Evolutionary conservation across 306 rosid genomes (phyloP), one percentile per base, ranked within the genome.

Genomic region (Pyrus pyrifolia): DNA sequence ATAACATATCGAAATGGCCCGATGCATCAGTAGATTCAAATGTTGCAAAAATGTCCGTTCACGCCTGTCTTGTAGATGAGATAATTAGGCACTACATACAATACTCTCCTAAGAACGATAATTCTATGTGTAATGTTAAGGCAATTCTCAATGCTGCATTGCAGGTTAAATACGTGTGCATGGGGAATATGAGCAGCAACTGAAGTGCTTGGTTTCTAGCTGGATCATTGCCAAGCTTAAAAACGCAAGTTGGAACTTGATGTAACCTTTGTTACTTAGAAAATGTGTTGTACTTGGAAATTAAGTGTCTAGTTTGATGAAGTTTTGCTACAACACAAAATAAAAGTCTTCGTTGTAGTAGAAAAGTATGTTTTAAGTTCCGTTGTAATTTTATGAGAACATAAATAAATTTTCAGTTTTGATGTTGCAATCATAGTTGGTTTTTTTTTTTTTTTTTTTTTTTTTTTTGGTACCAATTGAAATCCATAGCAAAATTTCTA

Each of bases 131-230:
- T 8, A 8, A 62, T 73, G 22, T 31, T 74, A 19, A 62, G 21
- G 61, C 31, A 29, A 62, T 12, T 74, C n/a, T 19, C 5, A 46
- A 44, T 63, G 11, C 70, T 62, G 13, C 62, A 40, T 80, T 83
- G 76, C 91, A 95, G 98, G 75, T 92, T 38, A 92, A 95, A 72
- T 95, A 95, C 61, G 85, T 95, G 9, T 95, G 99, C 90, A 29
- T 95, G 89, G 98, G 99, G 81, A 91, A 89, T 83, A 88, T 95
- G 95, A 84, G 75, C 83, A 77, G 84, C 70, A 82, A 77, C 19
- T 92, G 88, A 90, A 80, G 81, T 61, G 68, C 77, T 68, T 58
- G 81, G 78, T 52, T 45, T 45, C 40, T 31, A 14, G 45, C 40
- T 17, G 81, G 80, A 71, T 49, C 53, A 2, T 45, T 55, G 35